Evolutionary conservation across 495 filamentous ascomycete species (phyloP), one percentile per base, ranked within the genome.

Genomic region (Aspergillus carlsbadensis): DNA sequence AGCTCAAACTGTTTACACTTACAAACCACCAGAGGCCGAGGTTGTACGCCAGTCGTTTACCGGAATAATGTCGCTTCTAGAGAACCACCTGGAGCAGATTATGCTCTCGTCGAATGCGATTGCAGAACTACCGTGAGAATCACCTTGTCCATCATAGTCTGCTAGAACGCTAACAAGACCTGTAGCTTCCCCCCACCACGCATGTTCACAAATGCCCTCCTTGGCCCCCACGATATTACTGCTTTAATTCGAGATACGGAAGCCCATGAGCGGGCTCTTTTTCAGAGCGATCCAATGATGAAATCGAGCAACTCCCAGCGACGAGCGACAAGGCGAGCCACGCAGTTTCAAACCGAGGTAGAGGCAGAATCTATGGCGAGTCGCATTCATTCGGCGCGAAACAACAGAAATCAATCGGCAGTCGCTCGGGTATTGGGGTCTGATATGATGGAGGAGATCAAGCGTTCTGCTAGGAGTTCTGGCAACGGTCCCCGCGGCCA

Each of bases 201-300:
- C 63, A 90, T 93, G 65, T 98, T 98, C 73, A 96, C 93, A 60
- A 97, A 96, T 71, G 90, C 94, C 33, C 81, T 98, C 39, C 83
- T 98, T 46, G 85, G 86, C 53, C 82, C 83, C 54, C 88, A 89
- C 64, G 94, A 98, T 69, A 97, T 98, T 62, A 97, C 95, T 10
- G 81, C 91, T 10, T 70, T 98, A 13, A 97, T 98, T 62, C 89
- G 94, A 53, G 94, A 98, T 70, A 97, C 93, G 29, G 94, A 98
- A 72, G 76, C 85, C 15, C 94, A 98, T 74, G 94, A 98, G 73
- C 88, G 93, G 61, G 95, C 92, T 13, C 82, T 98, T 4, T 98
- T 98, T 75, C 92, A 92, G 34, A 85, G 95, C 8, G 90, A 92
- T 6, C 84, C 90, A 0, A 78, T 89, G 13, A 57, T 67, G 17